Percentiles rank a stretch among this genome's conserved stretches.
These are phyloP conservation scores for Cryptosporidium ubiquitum DNA, from an alignment of 169 alveolate genomes.

Conservation along the genomic window DNA sequence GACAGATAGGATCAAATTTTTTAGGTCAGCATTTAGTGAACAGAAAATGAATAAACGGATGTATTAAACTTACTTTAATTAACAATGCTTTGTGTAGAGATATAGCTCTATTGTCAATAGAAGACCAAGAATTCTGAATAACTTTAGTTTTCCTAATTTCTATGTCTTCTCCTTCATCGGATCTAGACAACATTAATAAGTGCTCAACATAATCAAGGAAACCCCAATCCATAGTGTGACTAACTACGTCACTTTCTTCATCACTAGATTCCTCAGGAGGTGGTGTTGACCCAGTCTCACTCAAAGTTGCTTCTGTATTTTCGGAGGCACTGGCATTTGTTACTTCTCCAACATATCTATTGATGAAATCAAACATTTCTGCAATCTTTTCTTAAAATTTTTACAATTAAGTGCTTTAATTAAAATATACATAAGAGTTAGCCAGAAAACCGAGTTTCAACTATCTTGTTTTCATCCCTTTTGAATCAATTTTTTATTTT, in stretches of 20 bases:
- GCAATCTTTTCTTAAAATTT: not conserved
- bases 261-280: constrained; percentile 36
- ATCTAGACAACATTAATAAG: constrained; percentile 42
- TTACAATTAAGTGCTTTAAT: no score
- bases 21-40: not conserved
- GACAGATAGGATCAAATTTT: no score
- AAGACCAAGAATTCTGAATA: constrained; percentile 52
- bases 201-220: constrained; percentile 68
- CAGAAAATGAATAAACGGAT: not conserved
- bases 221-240: constrained; percentile 69
- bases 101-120: constrained; percentile 49
- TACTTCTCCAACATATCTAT: constrained; percentile 35
- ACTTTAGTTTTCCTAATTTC: constrained; percentile 37
- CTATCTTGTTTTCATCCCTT: not conserved
- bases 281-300: constrained; percentile 59
- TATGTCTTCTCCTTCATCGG: constrained; percentile 43
- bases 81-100: constrained; percentile 45
- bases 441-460: not conserved
- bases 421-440: no score
- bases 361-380: constrained; percentile 56
- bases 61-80: constrained; percentile 26
- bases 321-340: not conserved
- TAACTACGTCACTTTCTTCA: constrained; percentile 62
- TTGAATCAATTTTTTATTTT: not conserved
- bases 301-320: not conserved